Conservation (phyloP, 257 asterid species). For the Nicotiana obtusifolia region DNA sequence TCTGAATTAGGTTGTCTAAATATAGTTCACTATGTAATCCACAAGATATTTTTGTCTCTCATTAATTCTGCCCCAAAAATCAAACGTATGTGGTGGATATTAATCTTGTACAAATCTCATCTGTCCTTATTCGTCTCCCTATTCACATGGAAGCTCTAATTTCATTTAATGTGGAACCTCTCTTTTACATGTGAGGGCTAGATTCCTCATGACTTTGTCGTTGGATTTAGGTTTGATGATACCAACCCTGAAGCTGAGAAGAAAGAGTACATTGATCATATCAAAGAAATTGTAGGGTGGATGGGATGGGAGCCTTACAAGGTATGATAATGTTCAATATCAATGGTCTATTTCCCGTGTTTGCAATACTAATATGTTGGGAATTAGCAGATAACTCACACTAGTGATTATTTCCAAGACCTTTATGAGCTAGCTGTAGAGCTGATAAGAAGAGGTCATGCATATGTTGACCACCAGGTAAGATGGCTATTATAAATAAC, state of each 20-base stretch:
- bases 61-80: not conserved
- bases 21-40: not conserved
- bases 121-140: too few species aligned
- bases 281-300: constrained; percentile 89
- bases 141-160: not conserved
- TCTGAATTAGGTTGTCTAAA: not conserved
- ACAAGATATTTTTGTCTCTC: not conserved
- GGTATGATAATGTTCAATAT: constrained; percentile 34
- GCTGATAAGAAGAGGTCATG: constrained; percentile 75
- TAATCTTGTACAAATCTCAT: not conserved
- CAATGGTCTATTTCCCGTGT: not conserved
- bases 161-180: not conserved
- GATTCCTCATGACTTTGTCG: not conserved
- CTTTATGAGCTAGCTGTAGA: constrained; percentile 87
- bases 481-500: not conserved
- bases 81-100: not conserved
- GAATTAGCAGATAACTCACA: constrained; percentile 65
- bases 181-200: not conserved
- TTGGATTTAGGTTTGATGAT: constrained; percentile 66
- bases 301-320: constrained; percentile 98
- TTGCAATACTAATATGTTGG: constrained; percentile 13
- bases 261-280: constrained; percentile 87
- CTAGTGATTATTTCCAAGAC: constrained; percentile 91
- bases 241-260: constrained; percentile 99
- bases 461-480: constrained; percentile 99